phyloP scores from a whole-genome alignment of 148 eudicot genomes.

The Simmondsia chinensis region DNA sequence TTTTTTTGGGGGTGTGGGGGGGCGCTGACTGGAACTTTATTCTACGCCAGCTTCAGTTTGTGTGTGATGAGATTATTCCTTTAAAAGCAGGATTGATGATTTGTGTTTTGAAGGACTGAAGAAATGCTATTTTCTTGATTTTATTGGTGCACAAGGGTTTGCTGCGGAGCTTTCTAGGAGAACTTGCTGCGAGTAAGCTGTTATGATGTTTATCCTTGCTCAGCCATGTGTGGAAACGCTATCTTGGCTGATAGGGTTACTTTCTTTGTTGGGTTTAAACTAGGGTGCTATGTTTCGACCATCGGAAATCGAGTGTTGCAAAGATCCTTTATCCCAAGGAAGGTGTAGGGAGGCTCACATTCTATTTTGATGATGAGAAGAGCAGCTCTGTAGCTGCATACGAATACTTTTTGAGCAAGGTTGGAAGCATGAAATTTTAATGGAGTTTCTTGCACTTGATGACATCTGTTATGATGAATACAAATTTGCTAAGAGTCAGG shows the following conservation, averaged over 20 bases:
- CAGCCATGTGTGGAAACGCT: background rate
- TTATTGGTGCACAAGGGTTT: constrained; percentile 68
- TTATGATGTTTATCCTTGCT: constrained; percentile 1
- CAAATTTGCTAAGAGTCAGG: background rate
- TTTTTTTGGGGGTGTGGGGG: no score
- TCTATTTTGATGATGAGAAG: constrained; percentile 53
- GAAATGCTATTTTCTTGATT: constrained; percentile 80
- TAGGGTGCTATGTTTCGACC: constrained; percentile 75
- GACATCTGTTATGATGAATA: constrained; percentile 21
- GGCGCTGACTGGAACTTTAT: no score
- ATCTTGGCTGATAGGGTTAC: constrained; percentile 4
- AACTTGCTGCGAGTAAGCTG: constrained; percentile 57
- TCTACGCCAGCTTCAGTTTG: no score
- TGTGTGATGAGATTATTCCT: constrained; percentile 2
- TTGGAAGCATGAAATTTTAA: constrained; percentile 18
- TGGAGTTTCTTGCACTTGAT: no score
- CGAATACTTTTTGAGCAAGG: constrained; percentile 48
- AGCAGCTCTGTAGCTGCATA: constrained; percentile 73
- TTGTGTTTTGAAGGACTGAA: constrained; percentile 53
- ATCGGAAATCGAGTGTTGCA: constrained; percentile 42
- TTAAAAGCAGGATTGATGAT: constrained; percentile 47
- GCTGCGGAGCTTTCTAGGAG: constrained; percentile 42
- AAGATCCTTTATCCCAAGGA: constrained; percentile 23
- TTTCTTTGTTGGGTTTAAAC: constrained; percentile 2
- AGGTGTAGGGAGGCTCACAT: constrained; percentile 27